A percentile compares a stretch with the other conserved stretches of the same genome.
Conservation (phyloP, 495 filamentous ascomycete genomes). For the Aspergillus baeticus region DNA sequence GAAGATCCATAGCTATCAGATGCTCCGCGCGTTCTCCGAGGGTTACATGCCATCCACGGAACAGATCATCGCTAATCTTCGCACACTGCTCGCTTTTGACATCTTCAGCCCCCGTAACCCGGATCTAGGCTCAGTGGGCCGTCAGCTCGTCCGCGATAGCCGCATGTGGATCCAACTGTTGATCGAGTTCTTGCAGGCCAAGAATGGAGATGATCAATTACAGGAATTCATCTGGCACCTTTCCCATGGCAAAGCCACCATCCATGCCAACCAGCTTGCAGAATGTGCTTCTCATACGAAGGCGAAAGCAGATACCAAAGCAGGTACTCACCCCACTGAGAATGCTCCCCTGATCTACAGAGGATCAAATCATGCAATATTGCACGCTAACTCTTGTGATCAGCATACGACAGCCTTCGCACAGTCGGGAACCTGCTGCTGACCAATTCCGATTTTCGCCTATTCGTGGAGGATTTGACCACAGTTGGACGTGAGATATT, state of each 20-base stretch:
- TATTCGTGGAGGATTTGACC: conserved; percentile 81
- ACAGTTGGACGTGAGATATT: conserved; percentile 82
- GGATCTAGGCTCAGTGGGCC: conserved; percentile 74
- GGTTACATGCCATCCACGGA: conserved; percentile 93
- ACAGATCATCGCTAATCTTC: conserved; percentile 76
- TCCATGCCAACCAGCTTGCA: conserved; percentile 68
- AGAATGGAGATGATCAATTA: conserved; percentile 81
- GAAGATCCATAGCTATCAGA: conserved; percentile 91
- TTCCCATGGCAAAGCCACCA: conserved; percentile 62
- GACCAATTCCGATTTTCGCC: conserved; percentile 85
- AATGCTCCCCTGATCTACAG: not conserved
- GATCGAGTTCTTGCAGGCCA: conserved; percentile 73
- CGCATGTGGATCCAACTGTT: conserved; percentile 71
- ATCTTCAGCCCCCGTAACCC: conserved; percentile 74
- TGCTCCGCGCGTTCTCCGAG: conserved; percentile 76
- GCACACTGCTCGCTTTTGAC: conserved; percentile 74
- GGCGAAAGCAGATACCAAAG: conserved; percentile 72
- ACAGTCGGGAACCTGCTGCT: conserved; percentile 81
- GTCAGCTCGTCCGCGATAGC: conserved; percentile 66
- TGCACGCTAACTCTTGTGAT: conserved; percentile 20
- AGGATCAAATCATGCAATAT: not conserved
- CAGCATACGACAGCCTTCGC: conserved; percentile 79
- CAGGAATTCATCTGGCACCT: conserved; percentile 92
- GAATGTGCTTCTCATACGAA: conserved; percentile 62
- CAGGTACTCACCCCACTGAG: conserved; percentile 50